phyloP scores from a whole-genome alignment of 257 asterid species.

The Rehmannia glutinosa region DNA sequence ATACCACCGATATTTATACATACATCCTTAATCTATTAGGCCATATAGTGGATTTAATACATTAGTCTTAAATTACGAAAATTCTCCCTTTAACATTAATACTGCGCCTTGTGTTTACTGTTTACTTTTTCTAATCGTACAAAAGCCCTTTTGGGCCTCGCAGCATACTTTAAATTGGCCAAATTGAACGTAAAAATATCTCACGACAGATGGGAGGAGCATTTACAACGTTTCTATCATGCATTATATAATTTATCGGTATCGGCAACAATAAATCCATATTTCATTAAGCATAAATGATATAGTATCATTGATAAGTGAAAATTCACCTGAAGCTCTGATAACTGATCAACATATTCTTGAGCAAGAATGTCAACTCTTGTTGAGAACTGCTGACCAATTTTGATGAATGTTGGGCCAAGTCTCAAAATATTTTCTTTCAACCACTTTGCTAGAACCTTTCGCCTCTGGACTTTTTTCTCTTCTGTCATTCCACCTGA shows the following conservation, averaged over 20 bases:
- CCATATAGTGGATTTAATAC: no score
- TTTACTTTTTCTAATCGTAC: no score
- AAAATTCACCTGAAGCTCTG: slow-evolving; percentile 88
- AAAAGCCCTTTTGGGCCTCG: no score
- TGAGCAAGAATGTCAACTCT: slow-evolving; percentile 99
- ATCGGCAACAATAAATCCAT: no score
- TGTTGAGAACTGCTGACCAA: slow-evolving; percentile 98
- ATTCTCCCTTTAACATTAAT: no score
- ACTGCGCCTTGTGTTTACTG: no score
- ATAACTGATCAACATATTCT: slow-evolving; percentile 92
- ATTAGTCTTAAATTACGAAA: no score
- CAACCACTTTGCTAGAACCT: slow-evolving; percentile 59
- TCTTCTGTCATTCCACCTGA: slow-evolving; percentile 56
- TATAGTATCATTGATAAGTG: not conserved
- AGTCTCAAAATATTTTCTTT: slow-evolving; percentile 89
- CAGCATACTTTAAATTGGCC: no score
- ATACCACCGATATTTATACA: no score
- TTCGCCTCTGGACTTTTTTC: slow-evolving; percentile 5
- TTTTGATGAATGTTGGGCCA: slow-evolving; percentile 98
- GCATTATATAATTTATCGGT: not conserved
- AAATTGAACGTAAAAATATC: no score
- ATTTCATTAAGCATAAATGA: not conserved
- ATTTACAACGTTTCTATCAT: not conserved
- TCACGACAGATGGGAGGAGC: no score
- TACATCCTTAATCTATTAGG: no score